Base-by-base conservation (phyloP, 1,284 basidiomycete genomes). In the Moniliophthora roreri region DNA sequence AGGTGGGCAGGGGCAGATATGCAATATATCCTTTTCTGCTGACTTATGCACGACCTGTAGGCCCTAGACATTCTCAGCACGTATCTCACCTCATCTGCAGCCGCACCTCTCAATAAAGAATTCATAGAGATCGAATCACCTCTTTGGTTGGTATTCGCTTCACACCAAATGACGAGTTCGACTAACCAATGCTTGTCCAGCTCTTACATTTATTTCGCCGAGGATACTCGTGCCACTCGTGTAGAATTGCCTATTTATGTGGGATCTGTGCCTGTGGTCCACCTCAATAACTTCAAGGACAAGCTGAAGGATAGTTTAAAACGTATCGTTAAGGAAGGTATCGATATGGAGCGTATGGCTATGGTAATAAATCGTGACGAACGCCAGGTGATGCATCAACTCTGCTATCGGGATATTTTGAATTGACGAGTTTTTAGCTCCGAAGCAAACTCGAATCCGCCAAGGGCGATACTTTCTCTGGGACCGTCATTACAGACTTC, bases 91-190 rank as follows among this genome's bases (percentile, higher is more conserved):
- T 92, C 93, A 41, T 91, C 91, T 9, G 78, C 95, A 1, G 90
- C 93, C 23, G 89, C 94, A 11, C 95, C 95, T 16, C 73, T 99
- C 53, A 93, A 91, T 66, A 95, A 95, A 70, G 92, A 94, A 65
- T 98, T 91, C 60, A 81, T 98, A 48, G 97, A 99, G 72, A 91
- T 89, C 48, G 88, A 95, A 60, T 87, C 89, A 50, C 97, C 97
- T 0, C 78, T 93, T 48, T 96, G 93, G 91, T 89, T n/a, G n/a
- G n/a, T n/a, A n/a, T n/a, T n/a, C n/a, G n/a, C n/a, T n/a, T n/a
- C n/a, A n/a, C n/a, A n/a, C n/a, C n/a, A n/a, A n/a, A n/a, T n/a
- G n/a, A n/a, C n/a, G n/a, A n/a, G n/a, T n/a, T n/a, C n/a, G n/a
- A n/a, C n/a, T n/a, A n/a, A n/a, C n/a, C 18, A 8, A 28, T 9